Conservation (phyloP, 1,284 basidiomycete species). For the Ganoderma resinaceum region DNA sequence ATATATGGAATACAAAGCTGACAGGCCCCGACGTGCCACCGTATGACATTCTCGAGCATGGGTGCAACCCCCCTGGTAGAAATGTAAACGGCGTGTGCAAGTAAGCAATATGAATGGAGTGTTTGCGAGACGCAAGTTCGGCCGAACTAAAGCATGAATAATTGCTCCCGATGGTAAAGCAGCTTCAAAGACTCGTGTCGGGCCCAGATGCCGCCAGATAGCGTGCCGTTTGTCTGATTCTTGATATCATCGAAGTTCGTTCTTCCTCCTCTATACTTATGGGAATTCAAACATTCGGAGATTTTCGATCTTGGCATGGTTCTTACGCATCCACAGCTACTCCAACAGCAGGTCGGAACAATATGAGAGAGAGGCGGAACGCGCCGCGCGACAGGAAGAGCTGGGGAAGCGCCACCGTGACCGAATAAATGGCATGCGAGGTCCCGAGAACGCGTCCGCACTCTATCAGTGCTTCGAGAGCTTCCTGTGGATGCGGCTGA, state of each 20-base stretch:
- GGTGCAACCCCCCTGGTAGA: not conserved
- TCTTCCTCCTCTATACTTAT: not conserved
- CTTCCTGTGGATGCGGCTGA: not conserved
- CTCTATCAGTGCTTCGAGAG: not conserved
- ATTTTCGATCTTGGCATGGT: not conserved
- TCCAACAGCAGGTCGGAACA: not conserved
- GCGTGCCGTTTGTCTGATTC: not conserved
- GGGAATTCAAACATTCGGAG: not conserved
- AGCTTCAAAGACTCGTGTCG: not conserved
- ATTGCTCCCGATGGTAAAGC: not conserved
- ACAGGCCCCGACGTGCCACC: not conserved
- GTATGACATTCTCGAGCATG: not conserved
- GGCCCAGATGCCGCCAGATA: not conserved
- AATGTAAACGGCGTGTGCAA: not conserved
- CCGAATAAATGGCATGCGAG: not conserved
- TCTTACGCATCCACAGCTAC: not conserved
- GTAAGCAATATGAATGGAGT: not conserved
- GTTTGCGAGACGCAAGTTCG: not conserved
- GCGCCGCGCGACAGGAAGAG: not conserved
- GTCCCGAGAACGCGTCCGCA: not conserved
- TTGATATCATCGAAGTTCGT: not conserved
- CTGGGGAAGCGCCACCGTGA: not conserved
- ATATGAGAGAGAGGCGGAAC: not conserved
- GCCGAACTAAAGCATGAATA: not conserved
- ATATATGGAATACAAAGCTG: constrained; percentile 1